A percentile compares a stretch with the other conserved stretches of the same genome.
Evolutionary conservation across 169 alveolate species (phyloP).

Genomic region (Cystoisospora suis): DNA sequence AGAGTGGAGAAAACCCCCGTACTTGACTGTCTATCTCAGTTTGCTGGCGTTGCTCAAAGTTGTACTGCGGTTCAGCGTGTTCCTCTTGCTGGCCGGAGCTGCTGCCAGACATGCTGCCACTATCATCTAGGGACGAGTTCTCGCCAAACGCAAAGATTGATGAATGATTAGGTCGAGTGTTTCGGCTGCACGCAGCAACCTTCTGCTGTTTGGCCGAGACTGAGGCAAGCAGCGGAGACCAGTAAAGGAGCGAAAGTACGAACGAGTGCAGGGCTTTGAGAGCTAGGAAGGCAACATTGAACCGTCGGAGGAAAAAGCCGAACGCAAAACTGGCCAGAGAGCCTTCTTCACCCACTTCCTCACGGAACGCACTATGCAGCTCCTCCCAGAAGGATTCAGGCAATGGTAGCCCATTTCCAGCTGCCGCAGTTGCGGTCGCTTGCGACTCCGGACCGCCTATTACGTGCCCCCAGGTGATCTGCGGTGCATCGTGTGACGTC

Average conservation of each 20-base stretch:
- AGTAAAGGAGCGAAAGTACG: constrained; percentile 15
- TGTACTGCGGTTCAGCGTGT: no score
- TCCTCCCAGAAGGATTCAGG: no score
- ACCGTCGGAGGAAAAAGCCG: background rate
- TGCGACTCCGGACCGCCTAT: no score
- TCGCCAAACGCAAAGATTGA: background rate
- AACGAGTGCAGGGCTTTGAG: background rate
- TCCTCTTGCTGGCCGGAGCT: no score
- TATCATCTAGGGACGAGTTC: no score
- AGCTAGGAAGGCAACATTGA: constrained; percentile 1
- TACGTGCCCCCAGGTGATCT: no score
- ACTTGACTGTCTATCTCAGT: background rate
- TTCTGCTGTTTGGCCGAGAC: background rate
- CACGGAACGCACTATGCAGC: no score
- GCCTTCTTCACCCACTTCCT: background rate
- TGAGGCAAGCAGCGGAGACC: background rate
- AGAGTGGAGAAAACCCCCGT: background rate
- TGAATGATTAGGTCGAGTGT: background rate
- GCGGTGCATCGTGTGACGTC: no score
- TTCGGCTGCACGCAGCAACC: background rate
- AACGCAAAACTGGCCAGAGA: constrained; percentile 9
- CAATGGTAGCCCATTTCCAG: no score
- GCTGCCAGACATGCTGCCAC: no score
- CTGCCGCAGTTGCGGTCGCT: no score
- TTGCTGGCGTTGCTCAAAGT: background rate